Base-by-base conservation (phyloP, 345 rosid species). In the Salix brachista region DNA sequence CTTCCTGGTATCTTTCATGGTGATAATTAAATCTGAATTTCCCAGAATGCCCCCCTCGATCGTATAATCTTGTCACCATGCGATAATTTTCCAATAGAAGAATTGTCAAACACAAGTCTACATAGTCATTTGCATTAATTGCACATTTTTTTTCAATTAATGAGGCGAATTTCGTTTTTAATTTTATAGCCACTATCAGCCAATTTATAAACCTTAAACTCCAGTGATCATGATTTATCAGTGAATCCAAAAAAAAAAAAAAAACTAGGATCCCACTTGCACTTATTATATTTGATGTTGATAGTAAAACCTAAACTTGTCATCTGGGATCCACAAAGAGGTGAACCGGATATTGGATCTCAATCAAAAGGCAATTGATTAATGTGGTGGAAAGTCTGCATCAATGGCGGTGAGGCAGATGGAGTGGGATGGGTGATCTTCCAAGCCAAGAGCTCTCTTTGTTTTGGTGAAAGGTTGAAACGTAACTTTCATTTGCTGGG, bases 381-480 rank as follows among this genome's bases (percentile, higher is more conserved):
- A 37, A 28, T 30, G 46, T 64, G 74, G 74, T 77, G 83, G 76
- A 0, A 74, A 72, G 81, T 77, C 83, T 81, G 83, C 83, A 18
- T 66, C 78, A 23, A 23, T 42, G 80, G 64, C 66, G 78, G 68
- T 44, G 64, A 21, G 75, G 80, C 66, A 23, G 74, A 48, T 80
- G 77, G 73, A 28, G 39, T 19, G 21, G 32, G 67, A 36, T 25
- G 30, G 26, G 68, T 34, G 50, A 70, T 75, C 81, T 81, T 76
- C 65, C 46, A 79, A 74, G 79, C 79, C 70, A 73, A 73, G 62
- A 65, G 46, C 70, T 26, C 39, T 37, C 39, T 65, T 2, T n/a
- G 12, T 26, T 52, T 19, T 64, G 80, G 70, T 78, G 50, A 50
- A 50, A 23, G 54, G 80, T 64, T 71, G 66, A 65, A 25, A 25